Base-by-base conservation (phyloP, 164 flowering plant genomes). In the Vitis rotundifolia region DNA sequence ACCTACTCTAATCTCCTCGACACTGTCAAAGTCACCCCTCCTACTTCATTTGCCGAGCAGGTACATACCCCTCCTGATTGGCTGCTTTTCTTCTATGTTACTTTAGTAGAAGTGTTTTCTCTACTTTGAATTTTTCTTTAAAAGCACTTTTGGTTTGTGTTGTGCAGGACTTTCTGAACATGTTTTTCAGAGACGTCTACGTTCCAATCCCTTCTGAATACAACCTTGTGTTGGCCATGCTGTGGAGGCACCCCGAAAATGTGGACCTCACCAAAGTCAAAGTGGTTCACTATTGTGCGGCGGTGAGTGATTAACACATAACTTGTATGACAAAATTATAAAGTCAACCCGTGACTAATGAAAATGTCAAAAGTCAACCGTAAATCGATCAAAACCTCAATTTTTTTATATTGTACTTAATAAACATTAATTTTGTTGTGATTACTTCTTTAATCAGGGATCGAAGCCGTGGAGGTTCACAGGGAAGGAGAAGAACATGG, bases 31-130 rank as follows among this genome's bases (percentile, higher is more conserved):
- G 37, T 73, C 77, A 76, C 91, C 28, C 69, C 87, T 63, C 81
- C 92, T 15, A 87, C 91, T 12, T 71, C 82, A 11, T 89, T 89
- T 68, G 94, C 97, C 2, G 94, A 89, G 74, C 97, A 91, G 89
- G 94, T 90, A 64, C 28, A 12, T 18, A 60, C 9, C 14, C 14
- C 1, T 19, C 15, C 15, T 16, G 16, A 13, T 56, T 19, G n/a
- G 16, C 16, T 56, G 59, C 19, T 61, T 37, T 60, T 49, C 28
- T 69, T 49, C 26, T 22, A 22, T 22, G 26, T 22, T 22, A 22
- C 26, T 22, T 22, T 22, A 22, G 26, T 22, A 22, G 26, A 22
- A 22, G 26, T 22, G 26, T 22, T 22, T 22, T 22, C 26, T 1
- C 26, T 22, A 22, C 26, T 22, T 22, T 22, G 26, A 22, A 22